These are phyloP conservation scores for Neurospora tetrasperma DNA, from an alignment of 495 filamentous ascomycete genomes.

Conservation along the genomic window DNA sequence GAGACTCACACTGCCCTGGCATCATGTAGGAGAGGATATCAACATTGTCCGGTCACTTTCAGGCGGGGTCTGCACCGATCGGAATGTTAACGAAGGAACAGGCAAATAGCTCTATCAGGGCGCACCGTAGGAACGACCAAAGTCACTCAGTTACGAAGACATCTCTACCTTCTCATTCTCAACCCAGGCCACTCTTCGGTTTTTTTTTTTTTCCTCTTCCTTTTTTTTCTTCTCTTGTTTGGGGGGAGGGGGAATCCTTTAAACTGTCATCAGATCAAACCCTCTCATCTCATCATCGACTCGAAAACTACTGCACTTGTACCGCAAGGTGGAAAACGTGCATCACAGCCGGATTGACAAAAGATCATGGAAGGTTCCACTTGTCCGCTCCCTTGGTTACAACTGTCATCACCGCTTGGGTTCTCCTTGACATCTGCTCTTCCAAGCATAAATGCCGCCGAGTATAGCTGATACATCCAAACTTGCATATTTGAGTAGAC, in stretches of 20 bases:
- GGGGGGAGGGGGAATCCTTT: too few relatives aligned
- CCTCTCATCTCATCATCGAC: not conserved
- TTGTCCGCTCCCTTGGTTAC: not conserved
- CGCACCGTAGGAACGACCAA: not conserved
- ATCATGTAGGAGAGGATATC: too few relatives aligned
- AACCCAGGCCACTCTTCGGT: not conserved
- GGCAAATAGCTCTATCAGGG: too few relatives aligned
- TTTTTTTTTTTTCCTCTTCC: not conserved
- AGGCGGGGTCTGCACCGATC: too few relatives aligned
- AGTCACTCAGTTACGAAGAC: not conserved
- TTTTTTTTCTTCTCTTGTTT: not conserved
- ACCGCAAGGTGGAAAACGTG: not conserved
- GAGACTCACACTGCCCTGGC: too few relatives aligned
- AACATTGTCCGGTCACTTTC: too few relatives aligned
- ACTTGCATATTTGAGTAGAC: not conserved
- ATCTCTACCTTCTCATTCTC: not conserved
- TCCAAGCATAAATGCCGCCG: not conserved
- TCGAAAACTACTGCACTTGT: not conserved
- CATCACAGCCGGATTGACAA: not conserved
- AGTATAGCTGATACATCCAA: not conserved
- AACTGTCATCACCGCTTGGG: not conserved
- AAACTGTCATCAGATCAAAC: not conserved
- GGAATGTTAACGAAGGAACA: too few relatives aligned
- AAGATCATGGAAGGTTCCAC: too few relatives aligned
- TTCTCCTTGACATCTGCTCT: not conserved